Evolutionary conservation across 139 green algal genomes (phyloP).

Genomic region (Monoraphidium neglectum): DNA sequence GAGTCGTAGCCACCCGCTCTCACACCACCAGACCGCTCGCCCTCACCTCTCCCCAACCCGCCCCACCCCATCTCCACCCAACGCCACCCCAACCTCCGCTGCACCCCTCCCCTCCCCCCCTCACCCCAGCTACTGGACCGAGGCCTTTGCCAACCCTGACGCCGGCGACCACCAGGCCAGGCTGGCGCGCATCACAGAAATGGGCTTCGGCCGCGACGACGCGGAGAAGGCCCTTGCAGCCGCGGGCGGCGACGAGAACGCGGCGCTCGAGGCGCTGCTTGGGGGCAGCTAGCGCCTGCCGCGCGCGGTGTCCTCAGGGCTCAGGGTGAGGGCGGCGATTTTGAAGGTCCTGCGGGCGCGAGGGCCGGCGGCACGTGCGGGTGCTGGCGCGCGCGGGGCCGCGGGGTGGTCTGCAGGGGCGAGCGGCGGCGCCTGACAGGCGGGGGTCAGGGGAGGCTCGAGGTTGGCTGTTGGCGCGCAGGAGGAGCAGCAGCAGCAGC

Average conservation of each 20-base stretch:
- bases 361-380: too few relatives aligned
- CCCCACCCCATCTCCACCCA: conserved; percentile 15
- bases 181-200: conserved; percentile 66
- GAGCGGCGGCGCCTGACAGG: too few relatives aligned
- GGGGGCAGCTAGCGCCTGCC: conserved; percentile 4
- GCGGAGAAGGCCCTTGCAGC: conserved; percentile 56
- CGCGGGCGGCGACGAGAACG: conserved; percentile 71
- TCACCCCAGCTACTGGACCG: conserved; percentile 60
- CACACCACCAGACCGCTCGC: not conserved
- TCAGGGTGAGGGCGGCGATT: too few relatives aligned
- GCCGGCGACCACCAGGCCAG: not conserved
- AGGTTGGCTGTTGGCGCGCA: too few relatives aligned
- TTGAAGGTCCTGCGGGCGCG: too few relatives aligned
- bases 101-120: conserved; percentile 42
- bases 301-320: too few relatives aligned
- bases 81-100: conserved; percentile 40
- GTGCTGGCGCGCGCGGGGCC: too few relatives aligned
- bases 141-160: conserved; percentile 52
- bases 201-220: conserved; percentile 74
- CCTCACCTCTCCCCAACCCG: not conserved
- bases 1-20: not conserved
- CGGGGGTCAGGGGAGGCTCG: too few relatives aligned
- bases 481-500: too few relatives aligned
- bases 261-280: conserved; percentile 78
- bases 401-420: too few relatives aligned